Evolutionary conservation across 768 basidiomycete species (phyloP), one percentile per base, ranked within the genome.

Genomic region (Russula lepida): DNA sequence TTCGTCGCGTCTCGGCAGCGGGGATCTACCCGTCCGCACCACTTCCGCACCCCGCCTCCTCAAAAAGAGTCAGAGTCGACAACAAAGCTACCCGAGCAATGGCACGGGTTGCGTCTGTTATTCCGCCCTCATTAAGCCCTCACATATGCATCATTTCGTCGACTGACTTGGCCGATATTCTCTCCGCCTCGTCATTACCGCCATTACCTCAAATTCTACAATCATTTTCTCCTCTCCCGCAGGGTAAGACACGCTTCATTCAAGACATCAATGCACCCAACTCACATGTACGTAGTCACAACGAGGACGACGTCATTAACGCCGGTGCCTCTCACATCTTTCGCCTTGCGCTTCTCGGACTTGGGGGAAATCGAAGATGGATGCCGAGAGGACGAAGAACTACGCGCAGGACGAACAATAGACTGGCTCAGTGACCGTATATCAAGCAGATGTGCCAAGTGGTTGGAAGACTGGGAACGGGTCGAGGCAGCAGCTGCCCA

Each of bases 391-490:
- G 85, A 87, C 66, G 90, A 92, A 64, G 86, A 89, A 63, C 74
- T 83, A 66, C 86, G 91, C 33, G 88, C 91, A 0, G 81, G 81
- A 25, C 81, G 91, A 50, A 85, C 82, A n/a, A 79, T 92, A 66
- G 91, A 93, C 74, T 93, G 91, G 91, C 86, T 93, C 64, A 80
- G 86, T 39, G 81, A 82, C 12, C 83, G 91, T 51, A 84, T 92
- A 56, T 73, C 76, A 44, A 78, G 77, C 63, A 78, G 83, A 59
- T 84, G 84, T 60, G 72, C 78, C 8, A 81, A 78, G 69, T 93
- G 91, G 91, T 78, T 89, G 32, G 82, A 84, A 44, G 83, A 88
- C 67, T 69, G 84, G 47, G 83, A 88, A 60, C 76, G 72, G 32
- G 60, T 72, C 1, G 74, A 74, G 52, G 60, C 73, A 3, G 74